Conservation (phyloP, 805 yeast genomes). For the Ogataea corticis region DNA sequence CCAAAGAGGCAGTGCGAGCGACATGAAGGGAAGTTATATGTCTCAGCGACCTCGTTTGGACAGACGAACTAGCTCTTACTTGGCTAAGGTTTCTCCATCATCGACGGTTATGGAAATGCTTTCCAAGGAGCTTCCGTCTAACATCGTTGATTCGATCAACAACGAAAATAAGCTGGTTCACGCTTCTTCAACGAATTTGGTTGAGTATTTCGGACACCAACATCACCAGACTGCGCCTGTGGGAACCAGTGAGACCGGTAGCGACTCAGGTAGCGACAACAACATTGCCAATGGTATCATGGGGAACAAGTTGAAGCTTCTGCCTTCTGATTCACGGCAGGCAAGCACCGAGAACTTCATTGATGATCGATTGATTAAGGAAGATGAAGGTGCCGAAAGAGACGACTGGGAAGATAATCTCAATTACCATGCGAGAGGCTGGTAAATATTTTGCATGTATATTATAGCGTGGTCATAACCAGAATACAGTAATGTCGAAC, state of each 20-base stretch:
- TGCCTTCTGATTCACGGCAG: slow-evolving; percentile 22
- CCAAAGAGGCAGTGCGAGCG: background rate
- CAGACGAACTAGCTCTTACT: slow-evolving; percentile 8
- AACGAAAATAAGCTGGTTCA: slow-evolving; percentile 30
- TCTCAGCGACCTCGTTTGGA: slow-evolving; percentile 12
- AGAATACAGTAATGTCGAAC: no score
- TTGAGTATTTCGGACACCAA: slow-evolving; percentile 4
- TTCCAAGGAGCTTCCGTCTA: slow-evolving; percentile 31
- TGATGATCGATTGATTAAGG: slow-evolving; percentile 14
- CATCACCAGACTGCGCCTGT: slow-evolving; percentile 1
- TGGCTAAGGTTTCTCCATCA: slow-evolving; percentile 13
- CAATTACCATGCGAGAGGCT: slow-evolving; percentile 44
- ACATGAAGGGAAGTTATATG: slow-evolving; percentile 4
- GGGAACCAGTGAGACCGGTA: slow-evolving; percentile 4
- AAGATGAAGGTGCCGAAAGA: slow-evolving; percentile 3
- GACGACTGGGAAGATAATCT: slow-evolving; percentile 35
- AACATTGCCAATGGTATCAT: slow-evolving; percentile 32
- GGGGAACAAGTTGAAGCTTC: slow-evolving; percentile 27
- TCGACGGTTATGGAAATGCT: slow-evolving; percentile 23
- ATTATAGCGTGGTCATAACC: background rate
- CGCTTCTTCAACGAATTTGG: slow-evolving; percentile 14
- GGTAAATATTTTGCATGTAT: slow-evolving; percentile 28
- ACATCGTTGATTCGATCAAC: slow-evolving; percentile 31
- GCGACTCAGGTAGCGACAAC: slow-evolving; percentile 8
- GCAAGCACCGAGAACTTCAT: slow-evolving; percentile 8